These are phyloP conservation scores for Ceratocystis huliohia DNA, from an alignment of 2,329 filamentous ascomycete species.

Conservation along the genomic window DNA sequence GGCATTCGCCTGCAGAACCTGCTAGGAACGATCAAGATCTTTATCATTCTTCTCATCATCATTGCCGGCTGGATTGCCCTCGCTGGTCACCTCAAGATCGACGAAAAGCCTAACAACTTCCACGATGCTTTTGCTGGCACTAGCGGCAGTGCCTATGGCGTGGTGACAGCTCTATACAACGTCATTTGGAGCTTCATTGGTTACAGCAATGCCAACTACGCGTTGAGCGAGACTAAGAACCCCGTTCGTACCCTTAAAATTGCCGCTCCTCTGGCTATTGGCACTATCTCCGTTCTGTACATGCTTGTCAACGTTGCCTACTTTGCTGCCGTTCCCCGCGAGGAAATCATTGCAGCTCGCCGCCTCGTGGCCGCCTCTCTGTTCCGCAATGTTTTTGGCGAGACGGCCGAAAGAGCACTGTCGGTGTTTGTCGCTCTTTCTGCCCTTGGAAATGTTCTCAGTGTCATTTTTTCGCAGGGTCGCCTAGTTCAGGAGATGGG, in stretches of 20 bases:
- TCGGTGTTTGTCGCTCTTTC: conserved; percentile 56
- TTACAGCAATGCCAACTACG: conserved; percentile 57
- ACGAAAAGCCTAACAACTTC: conserved; percentile 49
- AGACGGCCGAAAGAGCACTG: conserved; percentile 43
- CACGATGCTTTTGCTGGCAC: conserved; percentile 52
- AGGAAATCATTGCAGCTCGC: conserved; percentile 39
- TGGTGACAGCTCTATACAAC: conserved; percentile 59
- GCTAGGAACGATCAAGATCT: conserved; percentile 53
- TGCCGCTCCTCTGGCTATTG: conserved; percentile 49
- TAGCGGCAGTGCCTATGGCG: conserved; percentile 50
- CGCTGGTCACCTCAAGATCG: conserved; percentile 46
- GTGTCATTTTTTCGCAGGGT: conserved; percentile 56
- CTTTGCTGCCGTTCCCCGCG: conserved; percentile 45
- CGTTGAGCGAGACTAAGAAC: conserved; percentile 51
- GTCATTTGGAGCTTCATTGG: conserved; percentile 60
- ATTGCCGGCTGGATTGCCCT: conserved; percentile 49
- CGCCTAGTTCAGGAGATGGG: conserved; percentile 54
- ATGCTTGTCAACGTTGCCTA: conserved; percentile 56
- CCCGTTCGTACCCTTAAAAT: conserved; percentile 52
- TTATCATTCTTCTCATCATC: conserved; percentile 53
- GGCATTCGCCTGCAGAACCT: conserved; percentile 55
- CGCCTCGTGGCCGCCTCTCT: conserved; percentile 42
- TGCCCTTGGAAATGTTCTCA: conserved; percentile 54
- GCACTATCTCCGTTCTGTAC: conserved; percentile 47
- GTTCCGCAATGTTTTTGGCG: conserved; percentile 45